phyloP scores from a whole-genome alignment of 1,139 yeast genomes.

The Kodamaea alishanica region DNA sequence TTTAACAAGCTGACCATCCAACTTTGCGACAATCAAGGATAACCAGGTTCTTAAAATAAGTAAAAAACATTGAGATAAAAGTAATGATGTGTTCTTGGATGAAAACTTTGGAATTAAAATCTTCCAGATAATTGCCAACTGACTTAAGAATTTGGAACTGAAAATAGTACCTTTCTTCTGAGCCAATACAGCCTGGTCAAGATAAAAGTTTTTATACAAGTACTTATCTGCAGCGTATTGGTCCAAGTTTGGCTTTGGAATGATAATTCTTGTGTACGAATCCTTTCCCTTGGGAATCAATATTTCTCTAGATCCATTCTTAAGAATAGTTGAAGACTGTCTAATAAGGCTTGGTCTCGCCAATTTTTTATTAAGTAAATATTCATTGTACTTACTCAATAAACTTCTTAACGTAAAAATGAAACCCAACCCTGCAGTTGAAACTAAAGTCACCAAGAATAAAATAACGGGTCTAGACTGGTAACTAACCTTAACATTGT shows the following conservation, averaged over 20 bases:
- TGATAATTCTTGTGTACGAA: constrained; percentile 44
- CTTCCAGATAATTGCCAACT: constrained; percentile 73
- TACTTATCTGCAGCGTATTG: constrained; percentile 68
- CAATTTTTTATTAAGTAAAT: constrained; percentile 21
- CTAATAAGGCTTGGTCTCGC: constrained; percentile 41
- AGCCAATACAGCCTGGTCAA: constrained; percentile 32
- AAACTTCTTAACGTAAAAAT: constrained; percentile 32
- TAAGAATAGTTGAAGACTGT: constrained; percentile 42
- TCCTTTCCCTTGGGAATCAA: constrained; percentile 50
- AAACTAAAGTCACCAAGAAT: constrained; percentile 39
- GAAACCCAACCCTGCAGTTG: constrained; percentile 44
- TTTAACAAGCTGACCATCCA: constrained; percentile 90
- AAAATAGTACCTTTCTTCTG: constrained; percentile 37
- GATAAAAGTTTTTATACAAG: constrained; percentile 50
- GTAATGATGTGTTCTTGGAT: constrained; percentile 63
- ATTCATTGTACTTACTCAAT: constrained; percentile 32
- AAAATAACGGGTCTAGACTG: constrained; percentile 45
- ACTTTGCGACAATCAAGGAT: constrained; percentile 76
- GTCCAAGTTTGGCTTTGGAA: constrained; percentile 58
- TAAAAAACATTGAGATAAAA: constrained; percentile 71
- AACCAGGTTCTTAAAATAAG: constrained; percentile 83
- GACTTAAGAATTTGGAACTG: constrained; percentile 68
- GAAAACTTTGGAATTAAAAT: constrained; percentile 73
- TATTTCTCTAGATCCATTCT: constrained; percentile 54
- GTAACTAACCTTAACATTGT: constrained; percentile 40